phyloP scores from a whole-genome alignment of 2,329 filamentous ascomycete species.

The Botrytis pseudocinerea region DNA sequence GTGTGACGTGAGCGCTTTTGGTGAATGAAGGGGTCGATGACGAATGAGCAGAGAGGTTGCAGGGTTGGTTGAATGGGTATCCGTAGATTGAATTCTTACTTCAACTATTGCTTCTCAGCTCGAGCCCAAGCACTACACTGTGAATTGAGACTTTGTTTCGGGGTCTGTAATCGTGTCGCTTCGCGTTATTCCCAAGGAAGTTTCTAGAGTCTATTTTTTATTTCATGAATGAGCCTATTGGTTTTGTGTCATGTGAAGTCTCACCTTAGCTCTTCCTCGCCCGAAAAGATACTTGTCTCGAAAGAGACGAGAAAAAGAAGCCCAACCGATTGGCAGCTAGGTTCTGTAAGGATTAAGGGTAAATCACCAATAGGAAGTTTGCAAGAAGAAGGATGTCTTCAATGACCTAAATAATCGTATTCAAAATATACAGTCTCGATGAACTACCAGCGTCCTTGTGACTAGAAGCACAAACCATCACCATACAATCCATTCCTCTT shows the following conservation, averaged over 20 bases:
- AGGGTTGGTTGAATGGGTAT: background rate
- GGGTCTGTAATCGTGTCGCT: background rate
- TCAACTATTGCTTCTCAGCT: background rate
- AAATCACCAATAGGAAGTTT: too few relatives aligned
- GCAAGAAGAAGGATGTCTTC: background rate
- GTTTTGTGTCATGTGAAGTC: background rate
- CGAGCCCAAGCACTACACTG: background rate
- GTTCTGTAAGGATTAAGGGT: background rate
- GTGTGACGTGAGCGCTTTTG: background rate
- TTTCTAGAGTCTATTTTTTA: background rate
- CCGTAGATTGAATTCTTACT: background rate
- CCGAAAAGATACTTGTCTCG: too few relatives aligned
- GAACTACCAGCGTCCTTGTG: background rate
- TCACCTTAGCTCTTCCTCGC: background rate
- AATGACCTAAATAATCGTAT: background rate
- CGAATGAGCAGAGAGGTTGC: background rate
- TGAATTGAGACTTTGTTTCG: background rate
- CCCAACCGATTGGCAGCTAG: too few relatives aligned
- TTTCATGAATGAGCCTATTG: background rate
- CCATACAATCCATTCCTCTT: constrained; percentile 13
- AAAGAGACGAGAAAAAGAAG: background rate
- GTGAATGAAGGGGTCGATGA: background rate
- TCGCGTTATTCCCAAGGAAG: background rate
- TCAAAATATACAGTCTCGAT: background rate
- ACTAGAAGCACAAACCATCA: background rate